phyloP scores from a whole-genome alignment of 352 stramenopile species.

The Pythium aquatile region DNA sequence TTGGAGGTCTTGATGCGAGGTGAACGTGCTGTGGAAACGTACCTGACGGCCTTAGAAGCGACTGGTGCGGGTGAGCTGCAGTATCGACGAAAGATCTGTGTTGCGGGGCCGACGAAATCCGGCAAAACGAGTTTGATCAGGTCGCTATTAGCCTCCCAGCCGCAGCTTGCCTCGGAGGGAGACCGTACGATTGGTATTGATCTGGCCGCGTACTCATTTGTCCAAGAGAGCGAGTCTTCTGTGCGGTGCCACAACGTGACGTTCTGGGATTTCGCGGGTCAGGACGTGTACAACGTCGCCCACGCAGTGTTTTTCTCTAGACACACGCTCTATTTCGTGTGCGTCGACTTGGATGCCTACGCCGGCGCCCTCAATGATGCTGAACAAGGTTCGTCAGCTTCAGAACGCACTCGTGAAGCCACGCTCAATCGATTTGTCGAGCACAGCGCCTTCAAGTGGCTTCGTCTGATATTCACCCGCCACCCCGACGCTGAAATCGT shows the following conservation, averaged over 20 bases:
- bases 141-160: neutral
- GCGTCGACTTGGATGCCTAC: constrained; percentile 10
- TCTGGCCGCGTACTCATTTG: constrained; percentile 20
- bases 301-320: constrained; percentile 16
- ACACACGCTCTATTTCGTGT: constrained; percentile 12
- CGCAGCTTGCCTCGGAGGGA: neutral
- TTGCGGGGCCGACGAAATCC: neutral
- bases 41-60: constrained; percentile 10
- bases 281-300: constrained; percentile 7
- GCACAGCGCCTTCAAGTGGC: constrained; percentile 9
- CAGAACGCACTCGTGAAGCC: neutral
- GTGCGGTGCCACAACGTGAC: constrained; percentile 6
- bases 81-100: constrained; percentile 13
- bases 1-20: constrained; percentile 21
- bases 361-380: neutral
- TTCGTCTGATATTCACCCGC: constrained; percentile 14
- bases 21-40: constrained; percentile 14
- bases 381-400: neutral
- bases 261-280: constrained; percentile 17
- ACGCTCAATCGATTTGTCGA: constrained; percentile 9
- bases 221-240: neutral
- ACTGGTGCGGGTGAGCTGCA: constrained; percentile 2
- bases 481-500: constrained; percentile 14
- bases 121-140: neutral
- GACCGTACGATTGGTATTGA: neutral